Base-by-base conservation (phyloP, 2,329 filamentous ascomycete species). In the Lizonia empirigonia region DNA sequence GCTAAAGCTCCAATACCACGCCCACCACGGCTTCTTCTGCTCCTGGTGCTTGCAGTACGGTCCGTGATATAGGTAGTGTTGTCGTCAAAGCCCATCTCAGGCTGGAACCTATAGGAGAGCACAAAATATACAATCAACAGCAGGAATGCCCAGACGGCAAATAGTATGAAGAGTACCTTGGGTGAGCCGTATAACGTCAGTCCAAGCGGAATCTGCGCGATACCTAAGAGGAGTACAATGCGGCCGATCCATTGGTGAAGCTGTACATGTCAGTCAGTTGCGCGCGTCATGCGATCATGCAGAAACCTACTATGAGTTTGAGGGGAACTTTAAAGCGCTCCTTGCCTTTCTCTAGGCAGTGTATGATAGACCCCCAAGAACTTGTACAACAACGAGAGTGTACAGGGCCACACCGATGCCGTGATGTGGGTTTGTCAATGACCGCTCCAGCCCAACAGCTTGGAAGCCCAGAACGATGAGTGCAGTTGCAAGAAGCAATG, bases 141-240 rank as follows among this genome's bases (percentile, higher is more conserved):
- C 15, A 89, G 80, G 22, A 85, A 83, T 70, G 88, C 87, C 79
- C 88, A 93, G 0, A 97, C 57, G 0, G 92, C 82, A 67, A 89
- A 99, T 3, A 97, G 78, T 44, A 99, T 85, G 71, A 97, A 99
- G 3, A 92, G 81, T 29, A 82, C 84, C 65, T 88, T 85, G 5
- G 94, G 93, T 23, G 92, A 96, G 5, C 94, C 94, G 66, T 97
- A 99, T 1, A 99, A 80, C 0, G 92, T 92, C 37, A 99, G 79
- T 0, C 94, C 94, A 0, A 99, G 80, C 0, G 94, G 89, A 9
- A 99, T 85, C 70, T 99, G 94, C 3, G 87, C 82, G 59, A 97
- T 86, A 0, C 90, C 94, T 4, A 99, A 78, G 15, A 97, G 74
- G 2, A 89, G 88, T 63, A 93, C 85, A 0, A 83, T 77, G 50